These are phyloP conservation scores for Massarina eburnea DNA, from an alignment of 2,329 filamentous ascomycete species.

Conservation along the genomic window DNA sequence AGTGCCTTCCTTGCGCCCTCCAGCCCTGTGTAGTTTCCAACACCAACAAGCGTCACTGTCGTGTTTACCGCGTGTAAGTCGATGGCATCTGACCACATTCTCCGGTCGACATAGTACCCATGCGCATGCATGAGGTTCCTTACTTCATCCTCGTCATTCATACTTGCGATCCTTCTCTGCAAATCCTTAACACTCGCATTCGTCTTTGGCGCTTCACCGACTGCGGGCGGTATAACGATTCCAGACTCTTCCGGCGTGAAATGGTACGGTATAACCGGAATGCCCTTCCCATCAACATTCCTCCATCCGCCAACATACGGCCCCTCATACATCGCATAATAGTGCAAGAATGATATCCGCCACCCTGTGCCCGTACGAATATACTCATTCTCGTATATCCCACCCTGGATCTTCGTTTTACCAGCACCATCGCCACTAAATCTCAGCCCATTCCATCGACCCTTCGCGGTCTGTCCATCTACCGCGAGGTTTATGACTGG, in stretches of 20 bases:
- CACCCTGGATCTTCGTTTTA: constrained; percentile 21
- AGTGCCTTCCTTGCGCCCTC: constrained; percentile 15
- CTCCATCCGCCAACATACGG: constrained; percentile 22
- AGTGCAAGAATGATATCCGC: constrained; percentile 20
- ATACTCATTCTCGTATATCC: constrained; percentile 29
- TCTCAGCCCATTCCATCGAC: constrained; percentile 25
- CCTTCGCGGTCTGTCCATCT: constrained; percentile 21
- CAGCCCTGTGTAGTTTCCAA: constrained; percentile 12
- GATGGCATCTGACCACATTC: constrained; percentile 29
- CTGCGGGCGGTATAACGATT: constrained; percentile 16
- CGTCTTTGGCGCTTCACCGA: constrained; percentile 9
- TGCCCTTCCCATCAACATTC: constrained; percentile 16
- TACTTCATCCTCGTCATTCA: constrained; percentile 28
- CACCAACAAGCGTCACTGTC: constrained; percentile 9
- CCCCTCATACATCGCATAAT: constrained; percentile 24
- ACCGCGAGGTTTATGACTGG: constrained; percentile 20
- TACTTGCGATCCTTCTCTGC: constrained; percentile 13
- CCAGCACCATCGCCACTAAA: constrained; percentile 25
- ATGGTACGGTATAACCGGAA: constrained; percentile 25
- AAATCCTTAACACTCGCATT: constrained; percentile 16
- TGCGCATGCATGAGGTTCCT: constrained; percentile 26
- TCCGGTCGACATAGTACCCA: constrained; percentile 26
- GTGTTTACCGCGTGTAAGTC: constrained; percentile 20
- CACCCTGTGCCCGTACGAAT: constrained; percentile 12
- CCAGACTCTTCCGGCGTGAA: constrained; percentile 23